Evolutionary conservation across 257 asterid genomes (phyloP).

Genomic region (Striga asiatica): DNA sequence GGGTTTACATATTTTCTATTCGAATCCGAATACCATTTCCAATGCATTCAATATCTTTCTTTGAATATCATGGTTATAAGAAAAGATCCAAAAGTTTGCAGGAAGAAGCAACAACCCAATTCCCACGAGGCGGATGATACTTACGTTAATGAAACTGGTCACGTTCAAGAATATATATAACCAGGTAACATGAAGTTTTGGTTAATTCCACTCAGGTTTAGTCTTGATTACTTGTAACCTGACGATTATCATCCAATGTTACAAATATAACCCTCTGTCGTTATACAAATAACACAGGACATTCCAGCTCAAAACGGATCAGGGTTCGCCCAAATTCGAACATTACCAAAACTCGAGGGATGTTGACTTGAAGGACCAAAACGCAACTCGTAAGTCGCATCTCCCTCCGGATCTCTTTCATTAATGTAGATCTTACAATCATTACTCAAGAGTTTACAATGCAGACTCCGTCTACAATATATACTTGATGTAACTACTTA

Average conservation of each 20-base stretch:
- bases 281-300: constrained; percentile 21
- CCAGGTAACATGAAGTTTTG: constrained; percentile 32
- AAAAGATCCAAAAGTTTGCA: background rate
- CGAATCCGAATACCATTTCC: background rate
- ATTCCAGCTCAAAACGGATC: constrained; percentile 28
- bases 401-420: too few relatives aligned
- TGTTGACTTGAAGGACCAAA: constrained; percentile 42
- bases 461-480: too few relatives aligned
- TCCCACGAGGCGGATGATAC: constrained; percentile 28
- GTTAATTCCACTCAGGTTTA: too few relatives aligned
- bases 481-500: too few relatives aligned
- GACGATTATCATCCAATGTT: background rate
- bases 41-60: background rate
- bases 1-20: background rate
- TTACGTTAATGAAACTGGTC: constrained; percentile 25
- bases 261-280: background rate
- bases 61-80: background rate
- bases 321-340: constrained; percentile 22
- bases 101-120: constrained; percentile 44
- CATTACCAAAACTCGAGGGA: constrained; percentile 23
- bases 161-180: constrained; percentile 30
- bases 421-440: too few relatives aligned
- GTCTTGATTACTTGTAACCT: too few relatives aligned
- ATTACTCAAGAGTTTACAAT: too few relatives aligned
- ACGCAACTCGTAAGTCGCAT: constrained; percentile 29